These are phyloP conservation scores for Jatropha multifida DNA, from an alignment of 441 rosid genomes.

Conservation along the genomic window DNA sequence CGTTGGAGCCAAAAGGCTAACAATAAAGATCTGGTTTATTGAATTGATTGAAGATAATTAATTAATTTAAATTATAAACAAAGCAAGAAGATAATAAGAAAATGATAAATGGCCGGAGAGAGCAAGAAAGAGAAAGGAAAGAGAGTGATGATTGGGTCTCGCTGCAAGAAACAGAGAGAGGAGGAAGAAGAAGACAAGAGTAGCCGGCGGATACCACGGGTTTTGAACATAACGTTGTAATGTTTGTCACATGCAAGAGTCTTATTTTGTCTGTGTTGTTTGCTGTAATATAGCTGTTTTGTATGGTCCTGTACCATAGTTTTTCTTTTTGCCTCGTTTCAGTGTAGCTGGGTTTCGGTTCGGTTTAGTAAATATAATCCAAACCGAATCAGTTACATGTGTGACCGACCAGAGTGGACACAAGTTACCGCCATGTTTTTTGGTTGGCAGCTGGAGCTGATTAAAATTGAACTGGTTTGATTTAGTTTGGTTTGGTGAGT, in stretches of 20 bases:
- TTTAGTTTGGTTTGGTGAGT: too few species aligned
- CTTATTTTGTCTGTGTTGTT: not conserved
- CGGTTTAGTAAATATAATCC: not conserved
- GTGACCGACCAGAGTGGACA: too few species aligned
- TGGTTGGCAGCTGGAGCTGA: too few species aligned
- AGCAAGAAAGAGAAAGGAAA: not conserved
- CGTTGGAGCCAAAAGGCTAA: not conserved
- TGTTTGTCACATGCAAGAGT: slow-evolving; percentile 21
- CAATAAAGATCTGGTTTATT: not conserved
- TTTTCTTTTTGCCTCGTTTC: not conserved
- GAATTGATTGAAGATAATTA: not conserved
- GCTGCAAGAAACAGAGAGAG: not conserved
- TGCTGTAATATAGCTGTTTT: not conserved
- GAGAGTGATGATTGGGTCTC: not conserved
- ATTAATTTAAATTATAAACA: not conserved
- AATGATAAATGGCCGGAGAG: slow-evolving; percentile 5
- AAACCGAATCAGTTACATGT: too few species aligned
- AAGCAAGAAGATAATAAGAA: not conserved
- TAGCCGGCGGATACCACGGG: slow-evolving; percentile 23
- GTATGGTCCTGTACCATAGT: not conserved
- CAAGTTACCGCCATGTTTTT: too few species aligned
- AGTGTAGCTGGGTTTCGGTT: not conserved
- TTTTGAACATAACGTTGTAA: slow-evolving; percentile 6
- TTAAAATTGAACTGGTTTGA: too few species aligned
- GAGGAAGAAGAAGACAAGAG: slow-evolving; percentile 13